Base-by-base conservation (phyloP, 108 stramenopile genomes). In the Schizochytrium sp. region DNA sequence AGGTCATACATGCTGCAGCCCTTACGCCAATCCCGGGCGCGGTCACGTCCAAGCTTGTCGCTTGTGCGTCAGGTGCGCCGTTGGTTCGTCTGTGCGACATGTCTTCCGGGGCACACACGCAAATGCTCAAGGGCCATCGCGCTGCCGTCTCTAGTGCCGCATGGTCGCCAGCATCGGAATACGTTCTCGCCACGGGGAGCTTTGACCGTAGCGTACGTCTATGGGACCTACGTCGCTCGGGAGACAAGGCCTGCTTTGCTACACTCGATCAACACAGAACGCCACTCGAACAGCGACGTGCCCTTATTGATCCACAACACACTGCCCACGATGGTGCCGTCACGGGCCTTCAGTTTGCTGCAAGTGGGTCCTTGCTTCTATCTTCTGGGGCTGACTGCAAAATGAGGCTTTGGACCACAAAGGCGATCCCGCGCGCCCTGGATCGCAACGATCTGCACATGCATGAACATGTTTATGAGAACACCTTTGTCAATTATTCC, bases 271-370 rank as follows among this genome's bases (percentile, higher is more conserved):
- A 83, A 1, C 45, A 83, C 76, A 83, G 48, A n/a, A 45, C 23
- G 12, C 45, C 45, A 34, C 48, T 47, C n/a, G 48, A 8, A 6
- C n/a, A 5, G 51, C 45, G 76, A 0, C 12, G 51, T 12, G 45
- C 76, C 51, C 12, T 83, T 43, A 45, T 83, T 6, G 76, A 83
- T 53, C n/a, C 45, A 16, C 76, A 83, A 4, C 45, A 83, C 28
- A 83, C 51, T 53, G 45, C 76, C 10, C 76, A 83, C 76, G 76
- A 83, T 23, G 76, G 76, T 12, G 76, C 76, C 51, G 76, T 83
- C 12, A 47, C 45, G 44, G 51, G 76, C 45, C 76, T 83, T 12
- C 76, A 83, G 4, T 83, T 83, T 23, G 76, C 28, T 23, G 48
- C 51, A 18, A 53, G 76, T 34, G 76, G 76, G 16, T 25, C 45